phyloP scores from a whole-genome alignment of 495 filamentous ascomycete species.

The Pseudevernia furfuracea region DNA sequence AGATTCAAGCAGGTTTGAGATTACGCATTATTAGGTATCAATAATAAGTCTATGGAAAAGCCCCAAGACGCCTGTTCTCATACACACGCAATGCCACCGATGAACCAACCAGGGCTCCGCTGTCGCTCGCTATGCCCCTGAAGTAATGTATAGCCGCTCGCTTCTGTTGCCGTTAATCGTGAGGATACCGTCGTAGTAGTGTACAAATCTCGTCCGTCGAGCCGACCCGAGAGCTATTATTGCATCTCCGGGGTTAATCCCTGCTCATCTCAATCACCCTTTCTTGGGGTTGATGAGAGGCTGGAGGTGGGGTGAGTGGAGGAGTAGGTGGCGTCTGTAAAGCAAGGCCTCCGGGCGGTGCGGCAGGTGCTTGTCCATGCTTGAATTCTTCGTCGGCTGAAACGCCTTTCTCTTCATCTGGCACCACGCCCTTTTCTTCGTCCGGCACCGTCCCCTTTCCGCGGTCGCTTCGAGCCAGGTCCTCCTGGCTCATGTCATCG shows the following conservation, averaged over 20 bases:
- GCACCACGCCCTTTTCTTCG: neutral
- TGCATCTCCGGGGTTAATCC: neutral
- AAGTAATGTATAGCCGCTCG: neutral
- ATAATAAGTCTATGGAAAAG: no score
- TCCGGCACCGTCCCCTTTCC: neutral
- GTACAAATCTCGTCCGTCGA: neutral
- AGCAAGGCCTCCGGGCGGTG: neutral
- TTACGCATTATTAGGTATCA: no score
- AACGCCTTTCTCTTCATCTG: neutral
- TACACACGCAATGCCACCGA: neutral
- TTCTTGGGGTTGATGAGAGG: neutral
- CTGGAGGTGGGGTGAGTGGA: neutral
- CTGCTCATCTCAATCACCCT: neutral
- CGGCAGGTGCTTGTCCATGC: neutral
- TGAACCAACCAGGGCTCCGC: neutral
- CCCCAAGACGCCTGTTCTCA: neutral
- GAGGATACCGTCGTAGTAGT: neutral
- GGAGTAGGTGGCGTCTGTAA: neutral
- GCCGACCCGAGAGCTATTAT: neutral
- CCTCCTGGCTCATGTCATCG: constrained; percentile 18
- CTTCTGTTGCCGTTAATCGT: neutral
- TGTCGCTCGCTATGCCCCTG: neutral
- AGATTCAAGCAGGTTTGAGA: no score
- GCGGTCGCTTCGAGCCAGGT: neutral
- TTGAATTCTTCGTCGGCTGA: neutral